These are phyloP conservation scores for Triangularia setosa DNA, from an alignment of 2,329 filamentous ascomycete genomes.

Conservation along the genomic window DNA sequence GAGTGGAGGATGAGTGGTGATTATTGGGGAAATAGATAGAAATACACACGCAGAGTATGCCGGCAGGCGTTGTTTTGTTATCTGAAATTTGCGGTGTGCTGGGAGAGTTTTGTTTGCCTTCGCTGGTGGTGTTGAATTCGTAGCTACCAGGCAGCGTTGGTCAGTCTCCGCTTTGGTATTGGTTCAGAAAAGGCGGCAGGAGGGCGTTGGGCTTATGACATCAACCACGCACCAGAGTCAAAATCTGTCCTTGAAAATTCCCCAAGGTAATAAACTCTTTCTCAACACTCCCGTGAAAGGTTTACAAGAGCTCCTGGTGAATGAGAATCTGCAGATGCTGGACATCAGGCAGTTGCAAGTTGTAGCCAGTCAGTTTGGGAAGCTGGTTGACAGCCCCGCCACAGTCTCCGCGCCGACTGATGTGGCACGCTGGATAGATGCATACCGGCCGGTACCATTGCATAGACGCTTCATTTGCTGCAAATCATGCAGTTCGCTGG, in stretches of 20 bases:
- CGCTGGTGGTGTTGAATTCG: background rate
- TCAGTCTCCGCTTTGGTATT: conserved; percentile 12
- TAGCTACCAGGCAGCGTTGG: conserved; percentile 8
- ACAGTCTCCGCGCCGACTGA: background rate
- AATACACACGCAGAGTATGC: background rate
- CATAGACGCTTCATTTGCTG: background rate
- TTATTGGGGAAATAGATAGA: background rate
- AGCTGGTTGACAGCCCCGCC: background rate
- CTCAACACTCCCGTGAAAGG: background rate
- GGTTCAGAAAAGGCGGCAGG: background rate
- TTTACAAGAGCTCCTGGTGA: background rate
- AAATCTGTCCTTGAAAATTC: background rate
- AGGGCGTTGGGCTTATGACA: background rate
- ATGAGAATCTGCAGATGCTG: background rate
- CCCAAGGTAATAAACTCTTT: background rate
- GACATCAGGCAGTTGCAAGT: background rate
- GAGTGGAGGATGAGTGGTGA: background rate
- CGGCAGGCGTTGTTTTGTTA: background rate
- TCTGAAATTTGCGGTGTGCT: background rate
- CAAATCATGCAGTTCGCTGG: background rate
- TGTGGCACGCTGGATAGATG: background rate
- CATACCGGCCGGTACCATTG: background rate
- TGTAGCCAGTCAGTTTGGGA: background rate
- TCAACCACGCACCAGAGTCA: background rate
- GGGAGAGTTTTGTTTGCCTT: background rate